Percentiles rank a stretch among this genome's conserved stretches.
These are phyloP conservation scores for Trichoderma atrobrunneum DNA, from an alignment of 2,329 filamentous ascomycete species.

Conservation along the genomic window DNA sequence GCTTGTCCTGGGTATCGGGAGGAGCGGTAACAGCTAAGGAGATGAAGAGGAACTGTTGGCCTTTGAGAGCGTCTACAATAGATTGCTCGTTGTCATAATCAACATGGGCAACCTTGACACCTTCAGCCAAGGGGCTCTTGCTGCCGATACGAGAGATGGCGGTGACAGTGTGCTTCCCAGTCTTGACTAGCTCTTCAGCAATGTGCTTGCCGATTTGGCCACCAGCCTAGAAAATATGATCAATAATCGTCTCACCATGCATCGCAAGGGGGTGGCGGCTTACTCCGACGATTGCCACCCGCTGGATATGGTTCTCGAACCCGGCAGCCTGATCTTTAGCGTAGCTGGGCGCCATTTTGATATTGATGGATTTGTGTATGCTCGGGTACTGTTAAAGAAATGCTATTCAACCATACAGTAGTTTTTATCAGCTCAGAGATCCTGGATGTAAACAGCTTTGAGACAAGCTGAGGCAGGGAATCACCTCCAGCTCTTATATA, in stretches of 20 bases:
- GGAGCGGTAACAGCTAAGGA: constrained; percentile 46
- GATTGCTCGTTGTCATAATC: constrained; percentile 44
- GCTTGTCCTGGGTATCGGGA: constrained; percentile 44
- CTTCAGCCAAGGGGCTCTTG: constrained; percentile 41
- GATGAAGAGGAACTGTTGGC: constrained; percentile 57
- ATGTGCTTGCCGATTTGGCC: constrained; percentile 26
- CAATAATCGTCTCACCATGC: background rate
- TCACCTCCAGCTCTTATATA: too few relatives aligned
- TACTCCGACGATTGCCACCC: too few relatives aligned
- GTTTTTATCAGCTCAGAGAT: too few relatives aligned
- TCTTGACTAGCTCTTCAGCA: constrained; percentile 40
- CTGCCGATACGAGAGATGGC: constrained; percentile 48
- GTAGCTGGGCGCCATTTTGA: too few relatives aligned
- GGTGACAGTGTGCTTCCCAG: constrained; percentile 50
- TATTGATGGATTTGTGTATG: too few relatives aligned
- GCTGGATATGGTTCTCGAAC: too few relatives aligned
- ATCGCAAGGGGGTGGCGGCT: too few relatives aligned
- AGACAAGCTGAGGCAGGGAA: too few relatives aligned
- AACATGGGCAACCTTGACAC: constrained; percentile 41
- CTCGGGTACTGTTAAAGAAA: too few relatives aligned
- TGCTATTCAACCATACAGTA: too few relatives aligned
- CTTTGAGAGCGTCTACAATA: constrained; percentile 49
- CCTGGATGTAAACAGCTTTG: too few relatives aligned
- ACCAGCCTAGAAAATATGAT: background rate
- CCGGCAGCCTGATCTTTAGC: too few relatives aligned